These are phyloP conservation scores for Sporisorium sorghi DNA, from an alignment of 1,284 basidiomycete species.

Conservation along the genomic window DNA sequence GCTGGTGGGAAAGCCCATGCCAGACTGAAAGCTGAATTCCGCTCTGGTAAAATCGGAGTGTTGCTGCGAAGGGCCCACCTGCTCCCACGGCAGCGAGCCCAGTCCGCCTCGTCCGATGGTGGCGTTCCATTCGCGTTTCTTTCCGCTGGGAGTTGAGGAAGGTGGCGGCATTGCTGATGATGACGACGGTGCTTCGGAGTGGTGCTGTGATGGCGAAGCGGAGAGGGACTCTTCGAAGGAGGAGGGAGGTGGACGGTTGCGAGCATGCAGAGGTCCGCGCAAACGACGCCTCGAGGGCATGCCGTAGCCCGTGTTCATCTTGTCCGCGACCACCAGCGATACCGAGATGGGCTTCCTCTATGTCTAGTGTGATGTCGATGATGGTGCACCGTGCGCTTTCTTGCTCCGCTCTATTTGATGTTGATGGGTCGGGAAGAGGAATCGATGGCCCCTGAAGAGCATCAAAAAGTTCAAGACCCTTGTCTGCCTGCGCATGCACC, in stretches of 20 bases:
- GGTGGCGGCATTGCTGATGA: constrained; percentile 23
- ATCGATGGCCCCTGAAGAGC: not conserved
- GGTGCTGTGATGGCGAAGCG: constrained; percentile 1
- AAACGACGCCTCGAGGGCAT: constrained; percentile 38
- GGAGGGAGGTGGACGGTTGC: constrained; percentile 23
- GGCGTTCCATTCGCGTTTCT: constrained; percentile 38
- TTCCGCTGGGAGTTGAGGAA: constrained; percentile 15
- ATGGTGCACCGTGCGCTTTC: not conserved
- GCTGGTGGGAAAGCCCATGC: constrained; percentile 26
- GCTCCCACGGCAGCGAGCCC: constrained; percentile 37
- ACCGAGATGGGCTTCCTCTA: no score
- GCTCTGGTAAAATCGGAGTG: constrained; percentile 11
- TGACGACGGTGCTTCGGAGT: not conserved
- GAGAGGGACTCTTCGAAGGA: constrained; percentile 9
- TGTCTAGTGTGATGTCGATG: no score
- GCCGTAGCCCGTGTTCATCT: constrained; percentile 46
- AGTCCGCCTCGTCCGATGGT: constrained; percentile 29
- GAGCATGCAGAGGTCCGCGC: constrained; percentile 40
- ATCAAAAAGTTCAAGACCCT: not conserved
- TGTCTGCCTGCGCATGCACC: constrained; percentile 2
- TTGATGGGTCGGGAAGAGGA: not conserved
- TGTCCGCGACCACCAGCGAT: not conserved
- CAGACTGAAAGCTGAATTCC: constrained; percentile 41
- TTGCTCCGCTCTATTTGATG: not conserved
- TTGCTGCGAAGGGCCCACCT: constrained; percentile 16